Conservation (phyloP, 2,329 filamentous ascomycete species). For the Chaetomium globosum region DNA sequence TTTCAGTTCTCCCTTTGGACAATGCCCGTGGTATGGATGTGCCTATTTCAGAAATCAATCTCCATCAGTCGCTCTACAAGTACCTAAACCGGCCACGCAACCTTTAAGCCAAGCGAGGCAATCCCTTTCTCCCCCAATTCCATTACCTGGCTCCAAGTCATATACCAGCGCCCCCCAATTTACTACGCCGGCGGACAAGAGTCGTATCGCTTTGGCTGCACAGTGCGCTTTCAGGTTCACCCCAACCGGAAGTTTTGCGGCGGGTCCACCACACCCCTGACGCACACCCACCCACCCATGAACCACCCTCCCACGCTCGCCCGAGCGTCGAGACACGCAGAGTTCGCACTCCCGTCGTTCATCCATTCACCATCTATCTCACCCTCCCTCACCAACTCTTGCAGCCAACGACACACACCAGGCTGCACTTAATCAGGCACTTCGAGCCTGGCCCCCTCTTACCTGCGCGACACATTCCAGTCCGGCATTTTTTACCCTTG, state of each 20-base stretch:
- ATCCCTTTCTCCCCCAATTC: background rate
- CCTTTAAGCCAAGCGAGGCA: background rate
- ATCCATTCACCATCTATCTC: constrained; percentile 14
- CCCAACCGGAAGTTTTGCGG: constrained; percentile 34
- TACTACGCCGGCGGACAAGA: background rate
- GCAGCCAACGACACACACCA: constrained; percentile 20
- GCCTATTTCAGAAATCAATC: background rate
- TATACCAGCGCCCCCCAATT: constrained; percentile 4
- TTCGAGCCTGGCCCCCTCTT: constrained; percentile 11
- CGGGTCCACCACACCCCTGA: constrained; percentile 29
- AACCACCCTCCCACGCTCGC: constrained; percentile 26
- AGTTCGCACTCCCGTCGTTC: constrained; percentile 24
- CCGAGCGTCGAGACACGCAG: constrained; percentile 26
- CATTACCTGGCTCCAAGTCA: background rate
- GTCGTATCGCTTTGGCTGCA: constrained; percentile 11
- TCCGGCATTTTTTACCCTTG: constrained; percentile 1
- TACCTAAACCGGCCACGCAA: background rate
- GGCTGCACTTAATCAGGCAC: constrained; percentile 21
- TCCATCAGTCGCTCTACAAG: background rate
- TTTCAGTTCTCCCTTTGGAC: constrained; percentile 4
- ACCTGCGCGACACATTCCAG: constrained; percentile 20
- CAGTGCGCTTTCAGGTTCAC: constrained; percentile 21
- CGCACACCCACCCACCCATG: constrained; percentile 24
- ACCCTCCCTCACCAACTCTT: constrained; percentile 10
- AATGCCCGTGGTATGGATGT: background rate